Conservation (phyloP, 2,329 filamentous ascomycete species). For the Teratosphaeria pseudoeucalypti region DNA sequence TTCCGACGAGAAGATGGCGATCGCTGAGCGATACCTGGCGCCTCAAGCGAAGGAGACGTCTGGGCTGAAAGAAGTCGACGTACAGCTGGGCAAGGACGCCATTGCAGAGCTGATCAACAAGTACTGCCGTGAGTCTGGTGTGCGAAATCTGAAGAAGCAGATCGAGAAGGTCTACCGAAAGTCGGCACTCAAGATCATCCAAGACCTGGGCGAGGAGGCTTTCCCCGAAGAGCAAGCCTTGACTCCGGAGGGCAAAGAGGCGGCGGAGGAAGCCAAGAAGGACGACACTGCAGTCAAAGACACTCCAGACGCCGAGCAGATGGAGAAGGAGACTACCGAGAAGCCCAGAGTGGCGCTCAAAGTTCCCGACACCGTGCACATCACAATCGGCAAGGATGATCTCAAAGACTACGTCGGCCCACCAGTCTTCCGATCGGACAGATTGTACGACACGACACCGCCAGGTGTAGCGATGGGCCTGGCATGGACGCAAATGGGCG, state of each 20-base stretch:
- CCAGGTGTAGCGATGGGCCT: slow-evolving; percentile 95
- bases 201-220: slow-evolving; percentile 76
- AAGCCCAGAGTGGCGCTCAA: slow-evolving; percentile 64
- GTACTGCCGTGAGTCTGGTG: slow-evolving; percentile 93
- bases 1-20: slow-evolving; percentile 97
- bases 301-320: slow-evolving; percentile 38
- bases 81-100: slow-evolving; percentile 74
- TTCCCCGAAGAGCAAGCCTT: slow-evolving; percentile 60
- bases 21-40: slow-evolving; percentile 83
- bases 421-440: slow-evolving; percentile 88
- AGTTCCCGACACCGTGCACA: slow-evolving; percentile 78
- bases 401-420: slow-evolving; percentile 95
- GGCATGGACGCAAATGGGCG: slow-evolving; percentile 95
- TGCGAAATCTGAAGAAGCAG: slow-evolving; percentile 96
- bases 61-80: slow-evolving; percentile 80
- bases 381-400: slow-evolving; percentile 78
- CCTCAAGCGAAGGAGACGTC: slow-evolving; percentile 91
- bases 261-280: slow-evolving; percentile 49
- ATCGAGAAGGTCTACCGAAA: slow-evolving; percentile 99
- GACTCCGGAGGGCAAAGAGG: slow-evolving; percentile 75
- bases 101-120: slow-evolving; percentile 97
- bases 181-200: slow-evolving; percentile 91
- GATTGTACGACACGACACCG: slow-evolving; percentile 86
- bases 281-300: slow-evolving; percentile 54
- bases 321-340: slow-evolving; percentile 51